A percentile compares a stretch with the other conserved stretches of the same genome.
Evolutionary conservation across 768 basidiomycete genomes (phyloP).

Genomic region (Ramaria sp.): DNA sequence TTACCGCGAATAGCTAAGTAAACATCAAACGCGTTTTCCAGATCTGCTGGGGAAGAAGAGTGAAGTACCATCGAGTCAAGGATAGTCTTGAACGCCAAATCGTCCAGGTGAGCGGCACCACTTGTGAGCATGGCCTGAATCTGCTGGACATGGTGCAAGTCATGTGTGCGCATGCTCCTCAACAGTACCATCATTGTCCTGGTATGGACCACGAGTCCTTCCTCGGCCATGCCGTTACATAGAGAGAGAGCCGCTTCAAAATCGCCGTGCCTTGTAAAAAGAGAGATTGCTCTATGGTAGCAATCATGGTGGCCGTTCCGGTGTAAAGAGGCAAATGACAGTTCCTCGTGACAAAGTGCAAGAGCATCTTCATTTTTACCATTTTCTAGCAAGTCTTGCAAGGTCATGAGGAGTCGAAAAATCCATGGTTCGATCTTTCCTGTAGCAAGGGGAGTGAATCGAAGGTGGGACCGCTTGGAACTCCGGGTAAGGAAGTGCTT

Average conservation of each 20-base stretch:
- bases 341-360: background rate
- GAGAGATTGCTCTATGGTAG: slow-evolving; percentile 1
- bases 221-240: slow-evolving; percentile 3
- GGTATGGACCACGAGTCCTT: background rate
- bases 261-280: slow-evolving; percentile 1
- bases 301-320: background rate
- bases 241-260: background rate
- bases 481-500: background rate
- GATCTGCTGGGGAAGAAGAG: background rate
- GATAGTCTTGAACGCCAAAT: slow-evolving; percentile 5
- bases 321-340: background rate
- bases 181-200: slow-evolving; percentile 5
- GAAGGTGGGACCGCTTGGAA: background rate
- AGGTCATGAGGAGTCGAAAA: background rate
- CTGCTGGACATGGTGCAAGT: background rate
- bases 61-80: background rate
- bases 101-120: background rate
- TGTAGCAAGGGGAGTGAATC: background rate
- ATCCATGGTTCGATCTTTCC: background rate
- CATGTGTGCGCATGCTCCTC: background rate
- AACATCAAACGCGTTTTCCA: background rate
- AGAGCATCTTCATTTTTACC: slow-evolving; percentile 1
- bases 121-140: background rate
- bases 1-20: background rate
- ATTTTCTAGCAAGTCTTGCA: background rate